A percentile compares a stretch with the other conserved stretches of the same genome.
Evolutionary conservation across 495 filamentous ascomycete genomes (phyloP).

Genomic region (Penicillium crystallinum): DNA sequence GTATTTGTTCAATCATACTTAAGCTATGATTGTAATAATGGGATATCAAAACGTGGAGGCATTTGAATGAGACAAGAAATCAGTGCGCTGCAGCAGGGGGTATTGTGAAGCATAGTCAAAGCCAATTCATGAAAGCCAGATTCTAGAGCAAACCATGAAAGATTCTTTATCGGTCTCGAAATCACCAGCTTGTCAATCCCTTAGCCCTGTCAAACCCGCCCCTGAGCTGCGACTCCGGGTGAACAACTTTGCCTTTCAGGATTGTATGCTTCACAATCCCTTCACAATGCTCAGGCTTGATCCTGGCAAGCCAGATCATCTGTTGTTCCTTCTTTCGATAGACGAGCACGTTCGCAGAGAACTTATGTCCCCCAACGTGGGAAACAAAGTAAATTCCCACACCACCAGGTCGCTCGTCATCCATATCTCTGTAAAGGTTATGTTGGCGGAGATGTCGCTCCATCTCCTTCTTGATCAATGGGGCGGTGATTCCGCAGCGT

Average conservation of each 20-base stretch:
- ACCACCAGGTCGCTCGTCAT: slow-evolving; percentile 79
- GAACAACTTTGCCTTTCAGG: slow-evolving; percentile 86
- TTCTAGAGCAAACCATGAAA: background rate
- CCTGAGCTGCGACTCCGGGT: slow-evolving; percentile 75
- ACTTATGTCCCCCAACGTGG: slow-evolving; percentile 94
- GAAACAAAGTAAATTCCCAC: slow-evolving; percentile 92
- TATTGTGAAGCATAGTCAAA: background rate
- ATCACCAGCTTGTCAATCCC: slow-evolving; percentile 82
- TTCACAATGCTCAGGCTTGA: slow-evolving; percentile 88
- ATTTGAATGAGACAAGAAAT: too few species aligned
- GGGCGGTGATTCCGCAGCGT: slow-evolving; percentile 90
- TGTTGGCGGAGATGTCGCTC: slow-evolving; percentile 80
- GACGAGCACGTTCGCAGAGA: slow-evolving; percentile 82
- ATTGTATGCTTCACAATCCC: slow-evolving; percentile 86
- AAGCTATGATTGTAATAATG: too few species aligned
- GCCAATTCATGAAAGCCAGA: background rate
- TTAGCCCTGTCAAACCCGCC: slow-evolving; percentile 81
- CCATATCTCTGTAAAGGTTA: slow-evolving; percentile 75
- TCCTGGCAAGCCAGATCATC: slow-evolving; percentile 89
- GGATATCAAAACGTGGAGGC: too few species aligned
- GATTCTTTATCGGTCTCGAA: background rate
- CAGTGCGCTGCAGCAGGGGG: too few species aligned
- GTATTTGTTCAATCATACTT: too few species aligned
- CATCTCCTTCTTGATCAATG: slow-evolving; percentile 77
- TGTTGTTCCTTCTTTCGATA: slow-evolving; percentile 71